Evolutionary conservation across 257 asterid species (phyloP).

Genomic region (Ehretia macrophylla): DNA sequence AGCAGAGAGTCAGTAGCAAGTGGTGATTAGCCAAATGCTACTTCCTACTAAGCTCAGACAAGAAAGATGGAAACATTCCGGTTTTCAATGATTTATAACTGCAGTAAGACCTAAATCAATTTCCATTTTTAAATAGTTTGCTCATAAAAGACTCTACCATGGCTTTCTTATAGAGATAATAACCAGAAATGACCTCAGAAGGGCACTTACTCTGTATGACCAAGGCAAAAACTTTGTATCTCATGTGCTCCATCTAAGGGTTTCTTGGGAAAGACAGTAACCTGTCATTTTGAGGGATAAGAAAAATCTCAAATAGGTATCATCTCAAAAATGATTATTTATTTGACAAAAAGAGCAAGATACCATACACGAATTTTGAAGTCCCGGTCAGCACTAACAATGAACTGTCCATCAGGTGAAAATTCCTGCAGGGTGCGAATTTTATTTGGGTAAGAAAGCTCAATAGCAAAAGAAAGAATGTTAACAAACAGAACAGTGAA

Average conservation of each 20-base stretch:
- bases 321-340: not conserved
- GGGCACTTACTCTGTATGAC: slow-evolving; percentile 79
- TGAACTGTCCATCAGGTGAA: slow-evolving; percentile 71
- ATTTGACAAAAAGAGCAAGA: slow-evolving; percentile 7
- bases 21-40: too few relatives aligned
- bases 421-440: slow-evolving; percentile 58
- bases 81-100: too few relatives aligned
- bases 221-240: slow-evolving; percentile 88
- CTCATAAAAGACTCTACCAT: too few relatives aligned
- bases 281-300: slow-evolving; percentile 43
- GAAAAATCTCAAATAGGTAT: not conserved
- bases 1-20: not conserved
- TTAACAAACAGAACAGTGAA: too few relatives aligned
- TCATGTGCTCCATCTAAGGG: slow-evolving; percentile 81
- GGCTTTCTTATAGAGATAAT: too few relatives aligned
- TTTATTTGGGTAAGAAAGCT: not conserved
- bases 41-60: too few relatives aligned
- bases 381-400: slow-evolving; percentile 89
- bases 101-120: too few relatives aligned
- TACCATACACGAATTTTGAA: slow-evolving; percentile 82
- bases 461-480: not conserved
- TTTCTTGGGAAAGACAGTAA: slow-evolving; percentile 65
- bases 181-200: not conserved
- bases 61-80: too few relatives aligned
- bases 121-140: too few relatives aligned